Base-by-base conservation (phyloP, 345 rosid genomes). In the Lepidium didymum region DNA sequence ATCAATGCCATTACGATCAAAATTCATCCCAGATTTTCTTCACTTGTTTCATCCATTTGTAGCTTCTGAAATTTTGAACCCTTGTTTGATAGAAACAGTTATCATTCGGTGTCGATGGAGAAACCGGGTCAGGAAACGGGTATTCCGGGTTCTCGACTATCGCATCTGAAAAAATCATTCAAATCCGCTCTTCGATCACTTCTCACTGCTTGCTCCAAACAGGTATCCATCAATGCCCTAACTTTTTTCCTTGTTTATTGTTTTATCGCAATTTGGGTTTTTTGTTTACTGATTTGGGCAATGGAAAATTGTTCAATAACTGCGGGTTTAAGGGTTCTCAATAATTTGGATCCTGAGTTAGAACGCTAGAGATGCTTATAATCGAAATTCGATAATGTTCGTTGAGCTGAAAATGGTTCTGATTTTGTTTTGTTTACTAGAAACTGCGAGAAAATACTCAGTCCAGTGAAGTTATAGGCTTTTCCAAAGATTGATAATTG, bases 201-300 rank as follows among this genome's bases (percentile, higher is more conserved):
- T 47, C 90, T 89, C 73, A 81, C 87, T 23, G 65, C 86, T 38
- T 86, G 85, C 74, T 73, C 86, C 63, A 71, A 64, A n/a, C 72
- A 85, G 82, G 96, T 89, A 62, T 9, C 8, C n/a, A 38, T 16
- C 18, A 8, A 10, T 34, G 41, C n/a, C 25, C 1, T 31, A 3
- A 51, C 8, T 6, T 12, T n/a, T 29, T 1, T 29, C 3, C 36
- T n/a, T n/a, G 5, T 31, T 8, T 31, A 1, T 1, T 33, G 27
- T 25, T 9, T 0, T 44, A 16, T 55, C 42, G 60, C 60, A 10
- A 5, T 56, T 36, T 56, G 62, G 55, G 21, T 19, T 19, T 19
- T 14, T 58, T 55, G 47, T 46, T 42, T 19, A 19, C 6, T 44
- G 42, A 13, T 55, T 34, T 27, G 8, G 5, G 18, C 14, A 27